These are phyloP conservation scores for Gossypium turneri DNA, from an alignment of 345 rosid genomes.

Conservation along the genomic window DNA sequence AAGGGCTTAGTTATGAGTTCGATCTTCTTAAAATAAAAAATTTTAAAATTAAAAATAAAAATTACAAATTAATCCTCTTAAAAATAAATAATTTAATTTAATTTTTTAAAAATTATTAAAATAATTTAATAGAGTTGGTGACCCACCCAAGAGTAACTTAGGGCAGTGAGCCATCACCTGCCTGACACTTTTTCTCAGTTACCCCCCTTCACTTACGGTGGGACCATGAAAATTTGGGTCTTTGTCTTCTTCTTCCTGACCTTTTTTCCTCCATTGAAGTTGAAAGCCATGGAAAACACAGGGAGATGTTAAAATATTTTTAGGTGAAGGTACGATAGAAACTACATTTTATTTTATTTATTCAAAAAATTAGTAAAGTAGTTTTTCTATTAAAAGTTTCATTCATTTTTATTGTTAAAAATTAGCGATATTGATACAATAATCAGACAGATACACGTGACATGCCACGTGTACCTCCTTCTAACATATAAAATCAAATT, in stretches of 20 bases:
- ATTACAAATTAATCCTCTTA: too few species aligned
- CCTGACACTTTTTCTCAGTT: background rate
- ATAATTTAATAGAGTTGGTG: background rate
- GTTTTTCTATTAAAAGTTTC: rapidly evolving
- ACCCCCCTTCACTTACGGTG: background rate
- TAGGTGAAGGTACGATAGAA: too few species aligned
- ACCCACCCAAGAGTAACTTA: background rate
- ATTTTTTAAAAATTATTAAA: background rate
- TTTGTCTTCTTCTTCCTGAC: background rate
- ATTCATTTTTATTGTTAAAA: rapidly evolving
- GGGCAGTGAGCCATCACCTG: background rate
- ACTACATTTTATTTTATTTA: too few species aligned
- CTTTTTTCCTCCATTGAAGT: background rate
- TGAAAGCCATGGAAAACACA: background rate
- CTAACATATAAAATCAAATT: too few species aligned
- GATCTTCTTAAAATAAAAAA: background rate
- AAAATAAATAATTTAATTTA: background rate
- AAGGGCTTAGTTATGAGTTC: too few species aligned
- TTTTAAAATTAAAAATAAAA: background rate
- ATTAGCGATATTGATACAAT: rapidly evolving
- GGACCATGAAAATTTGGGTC: slow-evolving; percentile 11
- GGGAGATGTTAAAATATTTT: too few species aligned
- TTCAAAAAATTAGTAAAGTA: rapidly evolving
- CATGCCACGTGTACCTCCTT: rapidly evolving
- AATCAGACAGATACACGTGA: rapidly evolving